Base-by-base conservation (phyloP, 73 alveolate species). In the Paramecium biaurelia region DNA sequence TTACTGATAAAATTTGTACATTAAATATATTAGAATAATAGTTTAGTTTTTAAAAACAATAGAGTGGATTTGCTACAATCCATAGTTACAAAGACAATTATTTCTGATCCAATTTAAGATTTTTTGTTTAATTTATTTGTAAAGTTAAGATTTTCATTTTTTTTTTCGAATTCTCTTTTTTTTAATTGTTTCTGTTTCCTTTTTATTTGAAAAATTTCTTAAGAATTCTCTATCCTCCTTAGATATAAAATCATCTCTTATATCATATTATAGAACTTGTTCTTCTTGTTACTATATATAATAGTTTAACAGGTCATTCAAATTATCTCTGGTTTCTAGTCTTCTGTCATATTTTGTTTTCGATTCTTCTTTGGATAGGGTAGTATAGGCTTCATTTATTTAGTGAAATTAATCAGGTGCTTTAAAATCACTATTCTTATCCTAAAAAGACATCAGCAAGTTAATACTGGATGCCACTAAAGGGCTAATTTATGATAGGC, bases 401-500 rank as follows among this genome's bases (percentile, higher is more conserved):
- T 53, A 53, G 68, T 53, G 68, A 53, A 53, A 53, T 53, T 53
- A 53, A 53, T 53, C 68, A 15, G 68, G 18, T 53, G 68, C 68
- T 9, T 23, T 18, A 53, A 53, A 53, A 53, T 53, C 68, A 18
- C 68, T 53, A 53, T 53, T 53, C 68, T 53, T 53, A 53, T 53
- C 68, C 68, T 53, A 53, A 53, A 53, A 53, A 53, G 68, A 53
- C 30, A 53, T 53, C 68, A 53, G 30, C 68, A 53, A 2, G 28
- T 53, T 15, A 53, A 53, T 53, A 53, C 99, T 23, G 99, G 99
- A 56, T 98, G 99, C 88, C 95, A 98, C 92, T 96, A 70, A 63
- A 96, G 94, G 1, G 99, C 99, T 53, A 96, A 93, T 93, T 95
- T 95, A 70, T 98, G 97, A 92, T 98, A 98, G 32, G 98, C 98